Conservation (phyloP, 495 filamentous ascomycete species). For the Penicillium macrosclerotiorum region DNA sequence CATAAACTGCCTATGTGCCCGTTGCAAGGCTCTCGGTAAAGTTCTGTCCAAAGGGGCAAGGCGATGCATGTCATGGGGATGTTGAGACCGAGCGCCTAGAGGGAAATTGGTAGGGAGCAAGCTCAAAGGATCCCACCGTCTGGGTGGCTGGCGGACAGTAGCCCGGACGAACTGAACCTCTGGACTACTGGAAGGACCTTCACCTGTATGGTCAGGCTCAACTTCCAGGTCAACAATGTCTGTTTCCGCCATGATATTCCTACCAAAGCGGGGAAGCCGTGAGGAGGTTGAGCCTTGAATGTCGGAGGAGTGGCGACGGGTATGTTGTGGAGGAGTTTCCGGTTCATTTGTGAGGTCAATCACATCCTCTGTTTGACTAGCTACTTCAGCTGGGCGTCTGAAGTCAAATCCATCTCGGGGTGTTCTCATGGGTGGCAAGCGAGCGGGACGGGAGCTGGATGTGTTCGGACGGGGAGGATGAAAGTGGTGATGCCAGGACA, state of each 20-base stretch:
- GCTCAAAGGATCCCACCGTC: neutral
- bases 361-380: conserved; percentile 32
- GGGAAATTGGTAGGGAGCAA: conserved; percentile 1
- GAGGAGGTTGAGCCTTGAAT: conserved; percentile 8
- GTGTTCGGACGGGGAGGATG: conserved; percentile 19
- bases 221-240: conserved; percentile 39
- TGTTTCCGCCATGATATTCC: conserved; percentile 33
- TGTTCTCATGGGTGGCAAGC: conserved; percentile 32
- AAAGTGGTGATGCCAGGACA: conserved; percentile 23
- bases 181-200: conserved; percentile 29
- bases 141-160: conserved; percentile 12
- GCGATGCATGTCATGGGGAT: neutral
- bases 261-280: conserved; percentile 31
- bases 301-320: conserved; percentile 1
- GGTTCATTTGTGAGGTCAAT: conserved; percentile 57
- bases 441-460: conserved; percentile 11
- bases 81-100: neutral
- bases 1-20: too few species aligned
- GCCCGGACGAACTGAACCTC: conserved; percentile 41
- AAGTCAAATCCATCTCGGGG: conserved; percentile 51
- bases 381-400: conserved; percentile 40
- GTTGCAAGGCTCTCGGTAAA: too few species aligned
- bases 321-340: conserved; percentile 32
- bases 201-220: conserved; percentile 10
- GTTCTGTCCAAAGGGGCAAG: too few species aligned